Base-by-base conservation (phyloP, 768 basidiomycete genomes). In the Xerocomellus intermedius region DNA sequence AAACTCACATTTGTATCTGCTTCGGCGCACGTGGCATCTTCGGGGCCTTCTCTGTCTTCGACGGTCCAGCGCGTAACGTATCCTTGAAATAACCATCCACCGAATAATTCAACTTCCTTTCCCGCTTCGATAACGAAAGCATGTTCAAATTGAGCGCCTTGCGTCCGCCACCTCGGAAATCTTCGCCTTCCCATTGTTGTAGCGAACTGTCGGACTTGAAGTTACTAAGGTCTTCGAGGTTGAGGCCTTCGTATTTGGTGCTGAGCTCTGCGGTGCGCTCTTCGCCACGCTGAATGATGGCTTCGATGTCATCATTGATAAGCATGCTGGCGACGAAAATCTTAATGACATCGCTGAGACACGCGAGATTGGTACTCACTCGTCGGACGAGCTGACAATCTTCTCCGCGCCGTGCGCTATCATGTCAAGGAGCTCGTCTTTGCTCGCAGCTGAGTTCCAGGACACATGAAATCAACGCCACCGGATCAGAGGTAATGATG, bases 381-480 rank as follows among this genome's bases (percentile, higher is more conserved):
- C 83, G 14, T 90, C 87, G 0, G 72, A 69, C 4, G 85, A 76
- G 66, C 88, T 96, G 70, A 98, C 94, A 53, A 99, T 98, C 72
- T 93, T 90, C 69, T 98, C 96, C 0, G 94, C 96, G 19, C 97
- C 96, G 64, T 96, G 94, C 7, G 94, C 87, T 55, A 99, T 98
- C 94, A 98, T 99, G 67, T 98, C 95, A 35, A 98, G 75, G 14
- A 99, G 78, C 55, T 98, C 97, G 45, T 98, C 97, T 75, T 98
- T 98, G 70, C 85, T 91, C 16, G 91, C 88, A 50, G 91, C 94
- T 87, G 63, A n/a, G 47, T 43, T 37, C 50, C 35, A 42, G 54
- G 22, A 60, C 19, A 28, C 33, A 42, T 53, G 13, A 48, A 30
- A 26, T 33, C 19, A 37, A 14, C 7, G 14, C 24, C 32, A 56